phyloP scores from a whole-genome alignment of 352 stramenopile species.

The Phytophthora hybrid region DNA sequence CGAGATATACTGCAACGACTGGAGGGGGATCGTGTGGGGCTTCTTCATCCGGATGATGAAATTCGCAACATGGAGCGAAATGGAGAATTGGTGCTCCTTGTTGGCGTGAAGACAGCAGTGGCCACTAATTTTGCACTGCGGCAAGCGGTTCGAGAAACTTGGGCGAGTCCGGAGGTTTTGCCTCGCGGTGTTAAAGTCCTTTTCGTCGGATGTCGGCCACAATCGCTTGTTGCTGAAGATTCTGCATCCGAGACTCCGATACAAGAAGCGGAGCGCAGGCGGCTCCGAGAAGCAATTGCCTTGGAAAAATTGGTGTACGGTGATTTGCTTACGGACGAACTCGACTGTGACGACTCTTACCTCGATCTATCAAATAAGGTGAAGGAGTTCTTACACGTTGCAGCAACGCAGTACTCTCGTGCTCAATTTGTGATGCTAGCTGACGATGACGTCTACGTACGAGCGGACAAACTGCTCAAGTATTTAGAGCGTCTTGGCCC shows the following conservation, averaged over 20 bases:
- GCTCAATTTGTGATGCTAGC: slow-evolving; percentile 52
- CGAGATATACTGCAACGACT: not conserved
- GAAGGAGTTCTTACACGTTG: slow-evolving; percentile 57
- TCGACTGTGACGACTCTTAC: slow-evolving; percentile 59
- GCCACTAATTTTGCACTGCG: slow-evolving; percentile 32
- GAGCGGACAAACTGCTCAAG: slow-evolving; percentile 22
- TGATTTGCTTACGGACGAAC: slow-evolving; percentile 54
- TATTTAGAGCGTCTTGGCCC: not conserved
- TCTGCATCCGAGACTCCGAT: not conserved
- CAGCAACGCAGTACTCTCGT: slow-evolving; percentile 8
- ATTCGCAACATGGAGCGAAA: not conserved
- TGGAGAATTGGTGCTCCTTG: slow-evolving; percentile 29
- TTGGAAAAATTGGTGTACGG: slow-evolving; percentile 43
- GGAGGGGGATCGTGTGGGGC: not conserved
- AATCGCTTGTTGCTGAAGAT: not conserved
- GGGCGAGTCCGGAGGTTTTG: slow-evolving; percentile 22
- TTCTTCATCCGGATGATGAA: not conserved
- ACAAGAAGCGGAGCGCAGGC: not conserved
- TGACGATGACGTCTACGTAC: slow-evolving; percentile 60
- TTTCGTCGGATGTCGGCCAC: slow-evolving; percentile 35
- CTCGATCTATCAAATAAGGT: slow-evolving; percentile 53
- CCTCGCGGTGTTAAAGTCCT: slow-evolving; percentile 14
- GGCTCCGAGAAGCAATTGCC: slow-evolving; percentile 19
- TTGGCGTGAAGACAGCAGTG: slow-evolving; percentile 41
- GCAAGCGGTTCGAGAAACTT: slow-evolving; percentile 45